Base-by-base conservation (phyloP, 164 flowering plant species). In the Nymphaea thermarum region DNA sequence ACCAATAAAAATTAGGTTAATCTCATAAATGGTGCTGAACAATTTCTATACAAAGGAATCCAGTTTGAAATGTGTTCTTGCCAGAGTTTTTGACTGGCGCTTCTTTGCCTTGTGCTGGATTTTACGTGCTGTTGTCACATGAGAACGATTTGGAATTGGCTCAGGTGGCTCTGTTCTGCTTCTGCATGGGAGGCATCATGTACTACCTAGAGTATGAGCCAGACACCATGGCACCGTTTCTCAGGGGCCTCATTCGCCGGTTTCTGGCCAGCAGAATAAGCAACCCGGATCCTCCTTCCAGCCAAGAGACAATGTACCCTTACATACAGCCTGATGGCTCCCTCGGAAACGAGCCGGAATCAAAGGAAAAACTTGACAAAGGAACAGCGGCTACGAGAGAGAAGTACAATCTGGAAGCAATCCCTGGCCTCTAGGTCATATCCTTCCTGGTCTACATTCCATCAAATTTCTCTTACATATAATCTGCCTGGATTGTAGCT, bases 131-230 rank as follows among this genome's bases (percentile, higher is more conserved):
- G 36, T 25, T 25, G 36, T 25, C 36, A 25, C 36, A 25, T 25
- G 36, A 25, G 36, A 25, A 25, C 36, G 36, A 0, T 25, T 15
- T 51, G 14, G 3, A 51, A 5, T 15, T 51, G 57, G 14, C 14
- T 44, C 89, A 90, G 96, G 98, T 91, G 63, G 84, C 90, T 51
- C 73, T 91, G 53, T 91, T 93, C 70, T 86, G 90, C 73, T 70
- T 85, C 17, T 93, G 96, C 73, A 91, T 93, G 97, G 98, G 98
- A 66, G 98, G 89, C 75, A 84, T 93, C 59, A 93, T 91, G 98
- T 91, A 89, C 69, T 93, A 86, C 76, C 74, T 93, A 66, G 98
- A 93, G 68, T 82, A 93, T 68, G 98, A 93, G 74, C 98, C 98
- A 14, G 91, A 91, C 65, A 93, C 97, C 15, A 91, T 93, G 98